Evolutionary conservation across 768 basidiomycete species (phyloP).

Genomic region (Agrocybe chaxingu): DNA sequence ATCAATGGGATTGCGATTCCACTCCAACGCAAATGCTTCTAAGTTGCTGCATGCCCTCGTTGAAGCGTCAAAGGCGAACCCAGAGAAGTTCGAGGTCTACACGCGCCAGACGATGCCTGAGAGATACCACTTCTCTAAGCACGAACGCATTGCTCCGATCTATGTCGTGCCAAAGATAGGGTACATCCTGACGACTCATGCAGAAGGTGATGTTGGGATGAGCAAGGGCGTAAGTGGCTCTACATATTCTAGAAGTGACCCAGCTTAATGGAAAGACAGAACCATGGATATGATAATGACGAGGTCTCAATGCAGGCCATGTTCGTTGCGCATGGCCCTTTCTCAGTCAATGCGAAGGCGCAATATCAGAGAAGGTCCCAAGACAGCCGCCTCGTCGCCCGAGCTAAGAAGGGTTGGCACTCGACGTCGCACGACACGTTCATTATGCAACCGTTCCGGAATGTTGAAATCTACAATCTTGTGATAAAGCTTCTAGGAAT

Average conservation of each 20-base stretch:
- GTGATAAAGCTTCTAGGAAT: slow-evolving; percentile 73
- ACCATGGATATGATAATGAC: slow-evolving; percentile 87
- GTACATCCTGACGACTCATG: slow-evolving; percentile 70
- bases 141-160: slow-evolving; percentile 81
- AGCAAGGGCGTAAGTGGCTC: slow-evolving; percentile 67
- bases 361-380: slow-evolving; percentile 35
- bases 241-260: neutral
- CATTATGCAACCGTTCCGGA: slow-evolving; percentile 80
- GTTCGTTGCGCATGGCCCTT: slow-evolving; percentile 91
- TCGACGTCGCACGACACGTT: slow-evolving; percentile 62
- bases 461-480: slow-evolving; percentile 84
- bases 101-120: slow-evolving; percentile 80
- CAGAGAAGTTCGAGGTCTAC: slow-evolving; percentile 74
- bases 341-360: slow-evolving; percentile 65
- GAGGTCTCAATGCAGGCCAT: slow-evolving; percentile 80
- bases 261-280: slow-evolving; percentile 37
- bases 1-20: slow-evolving; percentile 80
- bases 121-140: slow-evolving; percentile 71
- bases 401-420: slow-evolving; percentile 54
- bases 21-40: slow-evolving; percentile 49
- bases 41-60: slow-evolving; percentile 54
- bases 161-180: slow-evolving; percentile 82
- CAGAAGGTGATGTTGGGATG: slow-evolving; percentile 58
- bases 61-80: slow-evolving; percentile 47
- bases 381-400: slow-evolving; percentile 9